Conservation (phyloP, 1,139 yeast species). For the Zygosaccharomyces pseudobailii region DNA sequence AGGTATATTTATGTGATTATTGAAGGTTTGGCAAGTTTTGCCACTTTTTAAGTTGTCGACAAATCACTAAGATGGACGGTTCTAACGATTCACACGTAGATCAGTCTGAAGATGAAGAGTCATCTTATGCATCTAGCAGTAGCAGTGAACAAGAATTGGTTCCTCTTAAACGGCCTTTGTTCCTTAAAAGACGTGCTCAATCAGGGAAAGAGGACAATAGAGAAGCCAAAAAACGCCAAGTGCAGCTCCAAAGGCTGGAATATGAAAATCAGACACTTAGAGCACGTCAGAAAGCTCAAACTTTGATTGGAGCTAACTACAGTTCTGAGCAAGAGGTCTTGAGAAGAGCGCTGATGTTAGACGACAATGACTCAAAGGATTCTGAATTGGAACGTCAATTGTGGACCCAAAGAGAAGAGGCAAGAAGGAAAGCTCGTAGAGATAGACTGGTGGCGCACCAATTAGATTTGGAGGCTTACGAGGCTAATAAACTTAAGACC, state of each 20-base stretch:
- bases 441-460: conserved; percentile 24
- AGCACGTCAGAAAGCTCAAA: conserved; percentile 10
- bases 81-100: background rate
- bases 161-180: conserved; percentile 27
- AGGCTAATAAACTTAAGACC: conserved; percentile 18
- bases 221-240: conserved; percentile 5
- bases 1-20: background rate
- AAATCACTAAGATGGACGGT: background rate
- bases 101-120: background rate
- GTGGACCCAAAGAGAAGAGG: conserved; percentile 26
- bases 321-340: conserved; percentile 26
- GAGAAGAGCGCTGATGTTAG: conserved; percentile 18
- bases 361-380: conserved; percentile 27
- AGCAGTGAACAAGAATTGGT: conserved; percentile 20
- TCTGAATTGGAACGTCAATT: conserved; percentile 18
- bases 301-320: conserved; percentile 16
- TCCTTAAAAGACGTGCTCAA: conserved; percentile 17
- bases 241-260: conserved; percentile 16
- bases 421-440: conserved; percentile 21
- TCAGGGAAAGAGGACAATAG: conserved; percentile 1
- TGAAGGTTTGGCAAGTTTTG: background rate
- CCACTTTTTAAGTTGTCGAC: background rate
- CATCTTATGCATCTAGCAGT: conserved; percentile 6
- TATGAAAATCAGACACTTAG: conserved; percentile 16
- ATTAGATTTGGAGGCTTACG: conserved; percentile 25